Conservation (phyloP, 169 alveolate genomes). For the Babesia bovis region DNA sequence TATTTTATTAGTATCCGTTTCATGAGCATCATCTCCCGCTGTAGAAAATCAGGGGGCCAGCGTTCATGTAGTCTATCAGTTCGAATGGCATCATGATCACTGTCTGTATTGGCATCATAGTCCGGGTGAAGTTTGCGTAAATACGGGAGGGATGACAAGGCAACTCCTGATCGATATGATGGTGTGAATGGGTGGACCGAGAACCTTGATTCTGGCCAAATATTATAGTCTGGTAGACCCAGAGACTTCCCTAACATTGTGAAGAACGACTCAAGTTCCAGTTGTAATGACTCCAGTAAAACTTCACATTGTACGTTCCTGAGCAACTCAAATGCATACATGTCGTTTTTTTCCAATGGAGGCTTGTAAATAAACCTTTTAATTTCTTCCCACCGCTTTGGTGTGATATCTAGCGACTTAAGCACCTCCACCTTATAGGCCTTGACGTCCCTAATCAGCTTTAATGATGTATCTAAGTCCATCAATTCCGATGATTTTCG, state of each 20-base stretch:
- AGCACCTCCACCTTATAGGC: slow-evolving; percentile 28
- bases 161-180: slow-evolving; percentile 22
- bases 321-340: background rate
- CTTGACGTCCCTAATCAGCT: slow-evolving; percentile 20
- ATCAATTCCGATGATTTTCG: background rate
- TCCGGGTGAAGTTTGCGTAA: slow-evolving; percentile 45
- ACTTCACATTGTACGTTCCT: slow-evolving; percentile 31
- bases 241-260: background rate
- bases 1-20: slow-evolving; percentile 26
- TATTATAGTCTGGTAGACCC: background rate
- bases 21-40: slow-evolving; percentile 41
- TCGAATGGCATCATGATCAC: slow-evolving; percentile 36
- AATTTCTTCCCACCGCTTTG: slow-evolving; percentile 29
- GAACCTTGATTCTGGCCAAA: slow-evolving; percentile 13
- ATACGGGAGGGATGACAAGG: slow-evolving; percentile 41
- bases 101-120: slow-evolving; percentile 31
- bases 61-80: slow-evolving; percentile 12
- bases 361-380: background rate
- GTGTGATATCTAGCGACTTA: slow-evolving; percentile 26
- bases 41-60: slow-evolving; percentile 34
- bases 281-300: slow-evolving; percentile 45
- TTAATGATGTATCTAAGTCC: slow-evolving; percentile 1
- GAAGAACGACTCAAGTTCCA: slow-evolving; percentile 41
- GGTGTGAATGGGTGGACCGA: slow-evolving; percentile 22
- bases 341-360: slow-evolving; percentile 9